Conservation (phyloP, 257 asterid genomes). For the Primulina huaijiensis region DNA sequence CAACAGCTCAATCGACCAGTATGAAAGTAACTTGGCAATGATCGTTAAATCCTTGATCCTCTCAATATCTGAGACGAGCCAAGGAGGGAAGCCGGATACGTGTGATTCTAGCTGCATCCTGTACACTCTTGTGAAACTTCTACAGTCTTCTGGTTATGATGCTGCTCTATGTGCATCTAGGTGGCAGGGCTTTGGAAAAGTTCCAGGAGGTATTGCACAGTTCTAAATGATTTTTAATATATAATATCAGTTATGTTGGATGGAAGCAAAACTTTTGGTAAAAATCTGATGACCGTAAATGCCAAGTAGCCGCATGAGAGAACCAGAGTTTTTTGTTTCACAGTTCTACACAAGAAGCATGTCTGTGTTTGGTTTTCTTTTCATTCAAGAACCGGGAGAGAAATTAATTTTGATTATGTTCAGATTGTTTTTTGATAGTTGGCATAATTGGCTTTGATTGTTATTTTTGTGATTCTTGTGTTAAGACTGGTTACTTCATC, state of each 20-base stretch:
- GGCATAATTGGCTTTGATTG: background rate
- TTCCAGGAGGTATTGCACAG: conserved; percentile 42
- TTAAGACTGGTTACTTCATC: background rate
- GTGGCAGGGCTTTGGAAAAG: conserved; percentile 43
- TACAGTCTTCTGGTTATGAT: conserved; percentile 44
- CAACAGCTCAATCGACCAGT: conserved; percentile 37
- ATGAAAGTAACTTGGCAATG: conserved; percentile 34
- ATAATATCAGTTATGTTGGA: background rate
- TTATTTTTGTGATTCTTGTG: background rate
- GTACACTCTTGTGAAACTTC: conserved; percentile 38
- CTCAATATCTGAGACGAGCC: conserved; percentile 32
- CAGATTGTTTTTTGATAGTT: background rate
- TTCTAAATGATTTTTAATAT: background rate
- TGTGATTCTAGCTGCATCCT: conserved; percentile 46
- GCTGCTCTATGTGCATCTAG: conserved; percentile 47
- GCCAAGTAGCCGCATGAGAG: background rate
- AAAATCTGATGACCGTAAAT: too few species aligned
- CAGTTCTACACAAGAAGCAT: background rate
- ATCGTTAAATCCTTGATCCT: conserved; percentile 45
- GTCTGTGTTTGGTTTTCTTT: too few species aligned
- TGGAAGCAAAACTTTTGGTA: background rate
- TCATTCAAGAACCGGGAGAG: too few species aligned
- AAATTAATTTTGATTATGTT: too few species aligned
- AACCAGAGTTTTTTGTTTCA: background rate
- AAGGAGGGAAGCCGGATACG: conserved; percentile 28